Evolutionary conservation across 192 early-diverging fungal genomes (phyloP).

Genomic region (Haplosporangium gracile): DNA sequence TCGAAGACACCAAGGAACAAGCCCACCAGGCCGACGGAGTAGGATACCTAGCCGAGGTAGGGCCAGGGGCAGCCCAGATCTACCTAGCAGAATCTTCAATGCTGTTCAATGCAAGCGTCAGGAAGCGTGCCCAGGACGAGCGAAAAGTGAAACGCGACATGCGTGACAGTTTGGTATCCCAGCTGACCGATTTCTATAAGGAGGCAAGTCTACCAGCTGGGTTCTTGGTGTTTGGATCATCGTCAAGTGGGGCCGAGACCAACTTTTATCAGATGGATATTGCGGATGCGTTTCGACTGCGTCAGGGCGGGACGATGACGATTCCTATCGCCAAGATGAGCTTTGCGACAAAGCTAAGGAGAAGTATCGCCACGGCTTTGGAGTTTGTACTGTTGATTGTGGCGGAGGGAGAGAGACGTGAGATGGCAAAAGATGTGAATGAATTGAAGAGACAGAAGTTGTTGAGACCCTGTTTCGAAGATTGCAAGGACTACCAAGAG

Average conservation of each 20-base stretch:
- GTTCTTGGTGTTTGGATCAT: slow-evolving; percentile 12
- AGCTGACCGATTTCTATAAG: background rate
- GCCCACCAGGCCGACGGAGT: slow-evolving; percentile 15
- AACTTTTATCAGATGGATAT: slow-evolving; percentile 20
- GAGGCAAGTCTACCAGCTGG: background rate
- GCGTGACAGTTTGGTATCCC: background rate
- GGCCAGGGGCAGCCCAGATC: background rate
- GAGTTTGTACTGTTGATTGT: background rate
- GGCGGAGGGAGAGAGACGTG: background rate
- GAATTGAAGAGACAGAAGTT: background rate
- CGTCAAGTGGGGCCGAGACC: background rate
- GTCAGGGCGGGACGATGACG: too few relatives aligned
- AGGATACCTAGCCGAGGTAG: background rate
- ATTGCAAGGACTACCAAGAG: too few relatives aligned
- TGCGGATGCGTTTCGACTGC: background rate
- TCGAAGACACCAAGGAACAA: slow-evolving; percentile 9
- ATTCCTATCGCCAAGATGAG: too few relatives aligned
- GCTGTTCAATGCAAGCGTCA: background rate
- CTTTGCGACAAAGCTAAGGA: background rate
- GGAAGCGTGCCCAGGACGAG: background rate
- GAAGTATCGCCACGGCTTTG: background rate
- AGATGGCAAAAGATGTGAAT: background rate
- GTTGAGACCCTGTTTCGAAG: too few relatives aligned
- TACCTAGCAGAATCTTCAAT: slow-evolving; percentile 18
- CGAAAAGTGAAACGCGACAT: slow-evolving; percentile 15